These are phyloP conservation scores for Aspergillus bridgeri DNA, from an alignment of 495 filamentous ascomycete species.

Conservation along the genomic window DNA sequence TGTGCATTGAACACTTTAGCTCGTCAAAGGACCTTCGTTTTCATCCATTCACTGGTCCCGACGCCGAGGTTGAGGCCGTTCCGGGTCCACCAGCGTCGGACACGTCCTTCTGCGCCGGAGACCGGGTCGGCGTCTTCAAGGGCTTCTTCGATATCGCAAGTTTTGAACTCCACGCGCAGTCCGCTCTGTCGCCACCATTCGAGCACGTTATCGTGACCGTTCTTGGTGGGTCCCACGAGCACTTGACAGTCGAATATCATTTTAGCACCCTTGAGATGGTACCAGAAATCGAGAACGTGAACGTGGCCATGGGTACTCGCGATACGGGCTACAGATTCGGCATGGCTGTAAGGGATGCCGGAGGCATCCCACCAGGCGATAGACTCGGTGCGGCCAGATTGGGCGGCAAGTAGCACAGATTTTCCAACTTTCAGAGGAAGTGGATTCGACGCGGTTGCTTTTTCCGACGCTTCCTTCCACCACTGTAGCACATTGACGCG, in stretches of 20 bases:
- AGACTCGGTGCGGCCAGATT: conserved; percentile 66
- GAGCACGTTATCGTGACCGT: conserved; percentile 75
- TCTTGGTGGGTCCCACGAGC: conserved; percentile 81
- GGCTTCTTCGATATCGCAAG: conserved; percentile 92
- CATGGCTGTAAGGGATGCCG: conserved; percentile 67
- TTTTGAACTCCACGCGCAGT: conserved; percentile 83
- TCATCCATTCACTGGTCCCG: conserved; percentile 92
- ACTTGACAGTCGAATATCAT: conserved; percentile 88
- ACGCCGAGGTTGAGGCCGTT: conserved; percentile 86
- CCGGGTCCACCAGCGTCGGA: conserved; percentile 82
- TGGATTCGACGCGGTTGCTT: conserved; percentile 24
- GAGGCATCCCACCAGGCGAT: conserved; percentile 82
- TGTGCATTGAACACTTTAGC: not conserved
- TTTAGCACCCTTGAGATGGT: conserved; percentile 71
- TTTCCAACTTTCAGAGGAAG: conserved; percentile 73
- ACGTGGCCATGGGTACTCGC: conserved; percentile 85
- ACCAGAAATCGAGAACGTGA: conserved; percentile 78
- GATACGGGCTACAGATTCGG: conserved; percentile 74
- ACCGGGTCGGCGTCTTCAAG: conserved; percentile 78
- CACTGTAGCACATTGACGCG: conserved; percentile 82
- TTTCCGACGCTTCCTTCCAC: conserved; percentile 68
- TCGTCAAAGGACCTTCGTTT: conserved; percentile 58
- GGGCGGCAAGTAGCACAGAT: conserved; percentile 73
- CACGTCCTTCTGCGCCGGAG: conserved; percentile 57
- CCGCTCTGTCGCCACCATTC: conserved; percentile 88